A percentile compares a stretch with the other conserved stretches of the same genome.
phyloP scores from a whole-genome alignment of 768 basidiomycete genomes.

The Agaricus blazei region DNA sequence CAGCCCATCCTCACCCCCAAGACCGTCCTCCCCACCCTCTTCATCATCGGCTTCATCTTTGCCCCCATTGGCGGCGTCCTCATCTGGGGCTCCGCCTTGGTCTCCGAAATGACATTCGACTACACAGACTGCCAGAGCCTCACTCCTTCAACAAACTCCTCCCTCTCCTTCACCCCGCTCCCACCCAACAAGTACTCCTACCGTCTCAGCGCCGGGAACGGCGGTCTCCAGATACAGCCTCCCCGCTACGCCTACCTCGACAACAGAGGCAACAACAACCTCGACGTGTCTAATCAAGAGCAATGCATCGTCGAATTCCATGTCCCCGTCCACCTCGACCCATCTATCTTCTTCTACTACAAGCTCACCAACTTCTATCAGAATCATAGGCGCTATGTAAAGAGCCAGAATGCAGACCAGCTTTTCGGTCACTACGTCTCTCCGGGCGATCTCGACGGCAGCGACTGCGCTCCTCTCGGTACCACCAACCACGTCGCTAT shows the following conservation, averaged over 20 bases:
- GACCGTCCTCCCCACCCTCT: slow-evolving; percentile 93
- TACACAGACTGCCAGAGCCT: slow-evolving; percentile 88
- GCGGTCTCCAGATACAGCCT: slow-evolving; percentile 25
- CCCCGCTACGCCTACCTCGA: slow-evolving; percentile 79
- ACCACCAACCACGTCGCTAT: slow-evolving; percentile 48
- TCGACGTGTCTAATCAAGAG: slow-evolving; percentile 36
- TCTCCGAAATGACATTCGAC: slow-evolving; percentile 92
- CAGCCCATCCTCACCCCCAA: slow-evolving; percentile 98
- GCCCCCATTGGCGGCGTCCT: slow-evolving; percentile 94
- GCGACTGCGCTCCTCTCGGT: slow-evolving; percentile 90
- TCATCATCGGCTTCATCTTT: slow-evolving; percentile 92
- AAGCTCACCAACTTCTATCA: slow-evolving; percentile 96
- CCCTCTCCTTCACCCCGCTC: slow-evolving; percentile 43
- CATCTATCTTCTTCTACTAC: slow-evolving; percentile 90
- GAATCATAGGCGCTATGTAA: slow-evolving; percentile 97
- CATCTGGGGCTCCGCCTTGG: slow-evolving; percentile 79
- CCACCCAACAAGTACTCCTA: slow-evolving; percentile 67
- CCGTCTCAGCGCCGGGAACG: slow-evolving; percentile 48
- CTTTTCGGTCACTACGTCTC: slow-evolving; percentile 68
- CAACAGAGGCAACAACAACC: slow-evolving; percentile 39
- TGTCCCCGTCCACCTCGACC: slow-evolving; percentile 68
- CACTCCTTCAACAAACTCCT: slow-evolving; percentile 33
- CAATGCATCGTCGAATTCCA: slow-evolving; percentile 82
- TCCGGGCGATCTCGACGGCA: slow-evolving; percentile 42
- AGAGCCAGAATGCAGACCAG: slow-evolving; percentile 82